These are phyloP conservation scores for Brassica hybrid DNA, from an alignment of 441 rosid genomes.

Conservation along the genomic window DNA sequence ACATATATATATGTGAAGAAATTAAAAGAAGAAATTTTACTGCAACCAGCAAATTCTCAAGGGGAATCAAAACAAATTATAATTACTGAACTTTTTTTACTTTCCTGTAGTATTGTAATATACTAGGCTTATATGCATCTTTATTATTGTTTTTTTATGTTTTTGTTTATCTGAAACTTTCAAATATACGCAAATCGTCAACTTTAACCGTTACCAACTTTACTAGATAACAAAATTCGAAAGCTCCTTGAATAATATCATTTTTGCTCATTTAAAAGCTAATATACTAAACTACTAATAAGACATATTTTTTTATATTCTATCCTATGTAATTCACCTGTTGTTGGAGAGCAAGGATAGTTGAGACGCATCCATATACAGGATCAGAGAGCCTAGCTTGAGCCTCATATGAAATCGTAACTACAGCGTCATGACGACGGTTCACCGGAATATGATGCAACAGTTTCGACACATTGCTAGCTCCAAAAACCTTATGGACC, in stretches of 20 bases:
- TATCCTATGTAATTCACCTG: constrained; percentile 53
- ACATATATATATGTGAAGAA: not conserved
- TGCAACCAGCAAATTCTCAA: not conserved
- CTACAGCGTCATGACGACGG: constrained; percentile 86
- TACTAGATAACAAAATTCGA: not conserved
- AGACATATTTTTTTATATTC: not conserved
- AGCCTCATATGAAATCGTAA: constrained; percentile 88
- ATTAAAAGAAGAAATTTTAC: not conserved
- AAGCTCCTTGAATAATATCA: not conserved
- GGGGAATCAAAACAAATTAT: not conserved
- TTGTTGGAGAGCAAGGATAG: constrained; percentile 89
- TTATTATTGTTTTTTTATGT: not conserved
- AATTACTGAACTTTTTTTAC: not conserved
- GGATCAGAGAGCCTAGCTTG: constrained; percentile 95
- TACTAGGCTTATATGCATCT: not conserved
- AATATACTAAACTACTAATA: not conserved
- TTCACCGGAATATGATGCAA: constrained; percentile 77
- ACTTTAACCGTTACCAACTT: constrained; percentile 24
- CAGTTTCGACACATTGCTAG: constrained; percentile 86
- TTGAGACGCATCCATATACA: constrained; percentile 87
- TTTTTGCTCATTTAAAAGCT: not conserved
- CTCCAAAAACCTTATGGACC: constrained; percentile 92
- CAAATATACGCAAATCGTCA: not conserved
- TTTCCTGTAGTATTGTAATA: no score
- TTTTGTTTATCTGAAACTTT: constrained; percentile 12